Percentiles rank a stretch among this genome's conserved stretches.
phyloP scores from a whole-genome alignment of 2,329 filamentous ascomycete genomes.

The Colletotrichum navitas region DNA sequence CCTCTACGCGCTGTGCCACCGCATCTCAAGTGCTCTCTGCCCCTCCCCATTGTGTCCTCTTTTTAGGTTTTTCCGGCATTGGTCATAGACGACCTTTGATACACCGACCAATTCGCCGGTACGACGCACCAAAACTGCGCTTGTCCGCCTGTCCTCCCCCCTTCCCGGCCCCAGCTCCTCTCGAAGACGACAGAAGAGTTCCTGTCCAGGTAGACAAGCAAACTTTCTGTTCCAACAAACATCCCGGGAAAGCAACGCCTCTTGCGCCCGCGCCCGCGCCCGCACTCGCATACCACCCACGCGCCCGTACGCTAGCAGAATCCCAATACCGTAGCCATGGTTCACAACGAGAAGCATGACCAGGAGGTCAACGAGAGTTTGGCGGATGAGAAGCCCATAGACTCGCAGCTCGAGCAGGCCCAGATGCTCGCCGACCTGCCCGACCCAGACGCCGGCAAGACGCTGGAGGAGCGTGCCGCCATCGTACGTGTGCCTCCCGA shows the following conservation, averaged over 20 bases:
- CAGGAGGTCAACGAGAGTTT: constrained; percentile 37
- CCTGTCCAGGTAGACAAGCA: neutral
- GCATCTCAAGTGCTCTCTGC: constrained; percentile 8
- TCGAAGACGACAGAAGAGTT: neutral
- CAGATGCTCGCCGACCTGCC: constrained; percentile 48
- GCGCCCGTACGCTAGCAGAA: neutral
- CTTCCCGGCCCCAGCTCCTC: neutral
- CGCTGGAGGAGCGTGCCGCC: constrained; percentile 70
- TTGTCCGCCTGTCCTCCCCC: neutral
- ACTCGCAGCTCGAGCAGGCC: constrained; percentile 46
- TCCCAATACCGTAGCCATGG: constrained; percentile 34
- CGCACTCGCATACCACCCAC: neutral
- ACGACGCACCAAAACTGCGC: neutral
- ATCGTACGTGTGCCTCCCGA: constrained; percentile 64
- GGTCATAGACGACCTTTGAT: too few relatives aligned
- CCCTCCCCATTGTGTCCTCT: too few relatives aligned
- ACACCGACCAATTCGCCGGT: constrained; percentile 1
- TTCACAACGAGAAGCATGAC: constrained; percentile 33
- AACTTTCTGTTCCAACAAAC: neutral
- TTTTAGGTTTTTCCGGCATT: too few relatives aligned
- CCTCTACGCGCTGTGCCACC: constrained; percentile 22
- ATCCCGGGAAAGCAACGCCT: neutral
- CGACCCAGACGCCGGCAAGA: constrained; percentile 71
- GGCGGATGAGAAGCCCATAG: constrained; percentile 34
- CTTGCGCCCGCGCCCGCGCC: neutral